Conservation (phyloP, 108 stramenopile species). For the Cyclotella atomus region DNA sequence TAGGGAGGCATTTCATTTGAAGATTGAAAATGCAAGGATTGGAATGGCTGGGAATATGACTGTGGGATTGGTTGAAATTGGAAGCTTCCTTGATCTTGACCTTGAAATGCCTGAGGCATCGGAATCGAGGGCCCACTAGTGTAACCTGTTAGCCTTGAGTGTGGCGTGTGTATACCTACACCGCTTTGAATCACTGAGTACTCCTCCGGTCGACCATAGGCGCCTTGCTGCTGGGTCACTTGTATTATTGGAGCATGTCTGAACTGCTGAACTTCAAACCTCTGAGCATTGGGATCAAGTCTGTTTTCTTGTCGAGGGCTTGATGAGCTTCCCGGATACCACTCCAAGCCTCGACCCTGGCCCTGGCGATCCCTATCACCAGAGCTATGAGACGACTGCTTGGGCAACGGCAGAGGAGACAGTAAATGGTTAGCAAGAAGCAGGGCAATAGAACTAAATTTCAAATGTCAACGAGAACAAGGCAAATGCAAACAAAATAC, state of each 20-base stretch:
- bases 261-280: background rate
- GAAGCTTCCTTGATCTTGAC: background rate
- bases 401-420: background rate
- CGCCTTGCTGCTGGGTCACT: background rate
- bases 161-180: background rate
- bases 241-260: background rate
- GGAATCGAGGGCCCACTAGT: background rate
- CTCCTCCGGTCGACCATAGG: no score
- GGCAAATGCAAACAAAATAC: no score
- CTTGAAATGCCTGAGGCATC: constrained; percentile 5
- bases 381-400: constrained; percentile 1
- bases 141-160: constrained; percentile 8
- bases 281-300: background rate
- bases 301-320: background rate
- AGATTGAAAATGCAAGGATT: constrained; percentile 5
- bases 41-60: background rate
- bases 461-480: no score
- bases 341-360: background rate
- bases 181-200: no score
- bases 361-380: background rate
- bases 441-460: no score
- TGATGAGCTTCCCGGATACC: background rate
- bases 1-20: constrained; percentile 1
- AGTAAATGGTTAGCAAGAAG: background rate
- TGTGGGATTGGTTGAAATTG: constrained; percentile 4